Evolutionary conservation across 805 yeast genomes (phyloP).

Genomic region (Saturnispora saitoi): DNA sequence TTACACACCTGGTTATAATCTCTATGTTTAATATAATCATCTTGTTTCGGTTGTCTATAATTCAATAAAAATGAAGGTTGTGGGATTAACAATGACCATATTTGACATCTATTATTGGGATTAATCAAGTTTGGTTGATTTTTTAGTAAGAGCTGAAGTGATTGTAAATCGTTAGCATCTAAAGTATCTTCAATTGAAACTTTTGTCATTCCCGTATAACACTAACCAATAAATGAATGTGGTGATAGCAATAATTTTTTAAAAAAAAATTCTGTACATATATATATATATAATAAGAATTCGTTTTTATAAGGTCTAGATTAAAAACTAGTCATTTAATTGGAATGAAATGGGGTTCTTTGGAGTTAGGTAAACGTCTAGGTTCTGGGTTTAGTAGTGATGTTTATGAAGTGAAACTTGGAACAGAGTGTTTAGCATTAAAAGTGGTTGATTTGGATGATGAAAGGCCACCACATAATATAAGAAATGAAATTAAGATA

Average conservation of each 20-base stretch:
- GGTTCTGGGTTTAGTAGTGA: constrained; percentile 39
- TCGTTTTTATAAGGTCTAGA: too few species aligned
- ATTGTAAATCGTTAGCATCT: constrained; percentile 20
- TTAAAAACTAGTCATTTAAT: too few species aligned
- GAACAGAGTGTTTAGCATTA: constrained; percentile 30
- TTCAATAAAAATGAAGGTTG: background rate
- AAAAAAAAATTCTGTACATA: background rate
- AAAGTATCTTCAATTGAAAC: constrained; percentile 19
- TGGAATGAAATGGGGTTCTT: constrained; percentile 3
- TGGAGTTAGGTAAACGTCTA: constrained; percentile 19
- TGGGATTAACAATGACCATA: constrained; percentile 44
- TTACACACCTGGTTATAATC: constrained; percentile 75
- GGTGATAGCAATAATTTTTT: too few species aligned
- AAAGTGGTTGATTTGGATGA: constrained; percentile 43
- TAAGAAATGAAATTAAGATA: constrained; percentile 37
- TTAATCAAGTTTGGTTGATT: constrained; percentile 40
- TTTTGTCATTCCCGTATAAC: background rate
- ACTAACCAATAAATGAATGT: too few species aligned
- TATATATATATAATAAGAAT: too few species aligned
- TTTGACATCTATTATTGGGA: constrained; percentile 32
- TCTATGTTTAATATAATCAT: constrained; percentile 32
- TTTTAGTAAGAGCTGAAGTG: background rate
- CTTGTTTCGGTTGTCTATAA: background rate
- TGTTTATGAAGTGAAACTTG: constrained; percentile 22
- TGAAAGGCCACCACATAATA: constrained; percentile 45